Percentiles rank a stretch among this genome's conserved stretches.
These are phyloP conservation scores for Yamadazyma takamatsuzukensis DNA, from an alignment of 805 yeast species.

Conservation along the genomic window DNA sequence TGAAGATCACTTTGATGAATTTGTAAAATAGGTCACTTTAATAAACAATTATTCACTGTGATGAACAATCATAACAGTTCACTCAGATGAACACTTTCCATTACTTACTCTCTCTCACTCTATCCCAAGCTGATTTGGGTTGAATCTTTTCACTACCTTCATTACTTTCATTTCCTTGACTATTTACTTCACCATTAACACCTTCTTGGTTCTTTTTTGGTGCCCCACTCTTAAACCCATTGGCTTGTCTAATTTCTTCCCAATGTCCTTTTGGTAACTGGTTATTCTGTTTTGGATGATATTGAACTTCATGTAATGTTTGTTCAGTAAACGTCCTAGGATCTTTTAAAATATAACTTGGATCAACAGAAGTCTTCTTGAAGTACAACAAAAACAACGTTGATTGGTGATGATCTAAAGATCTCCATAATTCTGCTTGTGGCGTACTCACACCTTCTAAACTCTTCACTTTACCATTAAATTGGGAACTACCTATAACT, in stretches of 20 bases:
- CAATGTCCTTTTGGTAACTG: conserved; percentile 18
- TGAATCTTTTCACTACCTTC: not conserved
- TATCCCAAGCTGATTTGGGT: too few relatives aligned
- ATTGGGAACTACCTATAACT: conserved; percentile 20
- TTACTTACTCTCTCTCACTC: too few relatives aligned
- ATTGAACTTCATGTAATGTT: conserved; percentile 27
- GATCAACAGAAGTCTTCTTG: conserved; percentile 47
- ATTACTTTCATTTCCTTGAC: too few relatives aligned
- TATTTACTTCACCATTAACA: too few relatives aligned
- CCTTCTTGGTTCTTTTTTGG: too few relatives aligned
- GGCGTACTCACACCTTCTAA: conserved; percentile 11
- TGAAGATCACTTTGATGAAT: too few relatives aligned
- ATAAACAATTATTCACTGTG: too few relatives aligned
- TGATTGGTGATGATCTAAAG: conserved; percentile 33
- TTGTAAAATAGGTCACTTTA: too few relatives aligned
- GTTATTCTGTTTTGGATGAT: conserved; percentile 17
- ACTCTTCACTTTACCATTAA: conserved; percentile 15
- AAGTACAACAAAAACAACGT: conserved; percentile 46
- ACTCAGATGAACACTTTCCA: too few relatives aligned
- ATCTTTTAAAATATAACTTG: conserved; percentile 50
- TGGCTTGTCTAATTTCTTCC: conserved; percentile 33
- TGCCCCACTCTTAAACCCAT: conserved; percentile 16
- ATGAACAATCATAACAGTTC: too few relatives aligned
- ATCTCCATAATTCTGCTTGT: conserved; percentile 30
- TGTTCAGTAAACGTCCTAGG: conserved; percentile 40